Base-by-base conservation (phyloP, 1,284 basidiomycete species). In the Ustilago loliicola region DNA sequence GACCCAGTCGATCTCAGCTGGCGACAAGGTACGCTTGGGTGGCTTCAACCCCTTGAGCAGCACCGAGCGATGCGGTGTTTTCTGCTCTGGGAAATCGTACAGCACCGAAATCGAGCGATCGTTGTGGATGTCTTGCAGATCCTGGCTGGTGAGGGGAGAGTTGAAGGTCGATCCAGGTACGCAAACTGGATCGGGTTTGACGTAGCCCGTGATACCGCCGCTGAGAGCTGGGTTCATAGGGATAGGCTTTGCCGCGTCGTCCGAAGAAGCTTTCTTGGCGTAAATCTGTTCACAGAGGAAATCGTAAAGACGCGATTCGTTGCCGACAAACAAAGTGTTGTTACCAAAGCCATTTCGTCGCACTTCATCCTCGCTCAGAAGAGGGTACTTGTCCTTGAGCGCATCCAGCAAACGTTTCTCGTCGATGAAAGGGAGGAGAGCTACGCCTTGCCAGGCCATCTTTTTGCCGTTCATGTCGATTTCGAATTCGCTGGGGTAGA, bases 401-500 rank as follows among this genome's bases (percentile, higher is more conserved):
- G 95, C 94, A 27, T 90, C 91, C 59, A 86, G 76, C 19, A 86
- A 64, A 21, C 96, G 91, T 70, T 90, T 90, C 86, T 93, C 90
- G 84, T 99, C 94, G 78, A 99, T 99, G 88, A 99, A 99, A 0
- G 97, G 96, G 25, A 99, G 88, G 2, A 99, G 89, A 0, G 96
- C 96, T 53, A 99, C 95, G 66, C 97, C 97, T 87, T 99, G 97
- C 97, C 97, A 99, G 1, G 93, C 90, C 96, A 99, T 98, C 88
- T 94, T 95, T 88, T 99, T 99, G 73, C 97, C 97, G 85, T 99
- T 99, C 97, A 99, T 99, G 87, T 99, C 97, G 83, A 99, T 93
- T 80, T 96, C 91, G 87, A 99, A 99, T 21, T 93, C 91, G 6
- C 89, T 84, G 0, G 97, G 97, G 87, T 98, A 98, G 88, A 98